Conservation (phyloP, 257 asterid genomes). For the Nicotiana otophora region DNA sequence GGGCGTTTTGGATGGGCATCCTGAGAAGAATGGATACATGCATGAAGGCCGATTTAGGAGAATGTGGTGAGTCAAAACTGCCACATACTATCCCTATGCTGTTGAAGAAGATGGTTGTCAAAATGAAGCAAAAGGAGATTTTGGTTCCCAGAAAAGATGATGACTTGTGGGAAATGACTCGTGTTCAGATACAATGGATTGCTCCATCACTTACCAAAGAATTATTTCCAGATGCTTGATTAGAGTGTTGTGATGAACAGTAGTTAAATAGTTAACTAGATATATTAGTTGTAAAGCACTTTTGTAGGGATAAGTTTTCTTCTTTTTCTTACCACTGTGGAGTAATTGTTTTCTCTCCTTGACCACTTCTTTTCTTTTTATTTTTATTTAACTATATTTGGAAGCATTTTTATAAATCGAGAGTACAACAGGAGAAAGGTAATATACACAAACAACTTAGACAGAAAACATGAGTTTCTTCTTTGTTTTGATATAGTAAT, state of each 20-base stretch:
- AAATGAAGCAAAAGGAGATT: conserved; percentile 68
- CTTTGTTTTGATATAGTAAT: not conserved
- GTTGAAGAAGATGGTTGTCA: conserved; percentile 48
- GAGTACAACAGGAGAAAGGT: not conserved
- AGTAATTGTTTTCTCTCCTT: not conserved
- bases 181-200: conserved; percentile 84
- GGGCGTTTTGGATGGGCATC: conserved; percentile 80
- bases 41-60: conserved; percentile 79
- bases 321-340: not conserved
- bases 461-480: not conserved
- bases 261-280: not conserved
- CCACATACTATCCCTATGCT: conserved; percentile 50
- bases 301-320: not conserved
- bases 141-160: conserved; percentile 52
- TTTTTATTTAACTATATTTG: not conserved
- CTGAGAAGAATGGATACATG: conserved; percentile 82
- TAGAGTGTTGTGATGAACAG: not conserved
- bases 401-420: not conserved
- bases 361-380: not conserved
- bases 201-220: conserved; percentile 81
- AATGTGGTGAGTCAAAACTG: conserved; percentile 64
- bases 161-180: conserved; percentile 80
- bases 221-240: conserved; percentile 51
- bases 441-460: not conserved
- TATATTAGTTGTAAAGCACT: not conserved